Evolutionary conservation across 176 grass and related monocot genomes (phyloP), one percentile per base, ranked within the genome.

Genomic region (Miscanthus lutarioriparius): DNA sequence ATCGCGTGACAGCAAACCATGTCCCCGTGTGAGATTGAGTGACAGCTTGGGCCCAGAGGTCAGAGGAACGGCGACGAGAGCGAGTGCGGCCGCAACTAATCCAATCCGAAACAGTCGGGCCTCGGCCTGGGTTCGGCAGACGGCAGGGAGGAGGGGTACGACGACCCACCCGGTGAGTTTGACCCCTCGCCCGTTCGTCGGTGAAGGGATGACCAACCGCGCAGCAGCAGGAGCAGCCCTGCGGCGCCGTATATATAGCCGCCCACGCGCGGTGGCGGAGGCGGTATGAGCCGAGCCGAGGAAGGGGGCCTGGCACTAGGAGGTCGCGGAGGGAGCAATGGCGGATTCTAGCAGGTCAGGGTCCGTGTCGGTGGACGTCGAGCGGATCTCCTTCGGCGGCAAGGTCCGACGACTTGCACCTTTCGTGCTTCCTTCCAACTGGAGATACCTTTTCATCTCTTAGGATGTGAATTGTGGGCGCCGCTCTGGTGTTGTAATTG

Each of bases 351-450:
- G 92, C 63, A 80, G 83, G 19, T 97, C 80, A 0, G 66, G 32
- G 1, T 83, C 94, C 4, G 87, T 94, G 45, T 92, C 89, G 51
- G 84, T 97, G 33, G 94, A 94, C 76, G 63, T 92, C 80, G 94
- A 97, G 72, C 85, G 88, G 69, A 92, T 97, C 77, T 94, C 90
- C 72, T 92, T 94, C 61, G 94, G 88, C 22, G 92, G 90, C 89
- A 88, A 94, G 94, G 94, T 97, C 38, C 61, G 48, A 20, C 49
- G 16, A 20, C 16, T 51, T 51, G 48, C 6, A 51, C 4, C 47
- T 49, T 49, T 49, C 47, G 0, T 47, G 44, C 43, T 47, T 47
- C 15, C 0, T 17, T 47, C 45, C 45, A 47, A 15, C 45, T 26
- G 53, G 62, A 30, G 30, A 13, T 61, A 36, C 41, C 30, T 67